phyloP scores from a whole-genome alignment of 441 rosid genomes.

The Arabidopsis hybrid region DNA sequence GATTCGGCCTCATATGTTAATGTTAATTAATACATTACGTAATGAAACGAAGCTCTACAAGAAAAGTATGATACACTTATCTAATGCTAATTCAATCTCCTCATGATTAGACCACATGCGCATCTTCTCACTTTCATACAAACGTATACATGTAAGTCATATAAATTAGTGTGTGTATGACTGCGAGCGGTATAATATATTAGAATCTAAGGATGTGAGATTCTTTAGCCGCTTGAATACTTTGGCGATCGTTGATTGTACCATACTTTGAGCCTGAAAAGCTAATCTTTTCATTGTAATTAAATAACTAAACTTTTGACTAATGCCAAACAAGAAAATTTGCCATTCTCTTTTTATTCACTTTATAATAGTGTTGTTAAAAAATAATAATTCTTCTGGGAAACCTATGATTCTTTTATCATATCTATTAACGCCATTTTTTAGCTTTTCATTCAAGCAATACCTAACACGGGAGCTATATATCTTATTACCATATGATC shows the following conservation, averaged over 20 bases:
- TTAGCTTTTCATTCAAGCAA: slow-evolving; percentile 47
- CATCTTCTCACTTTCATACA: slow-evolving; percentile 35
- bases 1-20: neutral
- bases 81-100: slow-evolving; percentile 22
- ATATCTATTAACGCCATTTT: slow-evolving; percentile 49
- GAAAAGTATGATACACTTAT: slow-evolving; percentile 18
- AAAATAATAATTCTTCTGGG: slow-evolving; percentile 25
- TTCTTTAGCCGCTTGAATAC: slow-evolving; percentile 44
- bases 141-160: slow-evolving; percentile 20
- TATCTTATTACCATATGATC: slow-evolving; percentile 38
- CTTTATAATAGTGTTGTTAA: slow-evolving; percentile 43
- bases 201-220: slow-evolving; percentile 31
- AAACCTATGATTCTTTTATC: slow-evolving; percentile 28
- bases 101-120: slow-evolving; percentile 43
- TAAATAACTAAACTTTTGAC: slow-evolving; percentile 55
- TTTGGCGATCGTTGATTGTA: slow-evolving; percentile 35
- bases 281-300: slow-evolving; percentile 46
- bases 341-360: slow-evolving; percentile 45
- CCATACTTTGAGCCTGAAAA: slow-evolving; percentile 45
- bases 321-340: slow-evolving; percentile 44
- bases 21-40: slow-evolving; percentile 14
- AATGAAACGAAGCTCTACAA: slow-evolving; percentile 27
- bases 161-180: slow-evolving; percentile 30
- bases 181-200: slow-evolving; percentile 43
- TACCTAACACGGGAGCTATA: slow-evolving; percentile 62